phyloP scores from a whole-genome alignment of 2,329 filamentous ascomycete genomes.

The Aspergillus ochraceoroseus region DNA sequence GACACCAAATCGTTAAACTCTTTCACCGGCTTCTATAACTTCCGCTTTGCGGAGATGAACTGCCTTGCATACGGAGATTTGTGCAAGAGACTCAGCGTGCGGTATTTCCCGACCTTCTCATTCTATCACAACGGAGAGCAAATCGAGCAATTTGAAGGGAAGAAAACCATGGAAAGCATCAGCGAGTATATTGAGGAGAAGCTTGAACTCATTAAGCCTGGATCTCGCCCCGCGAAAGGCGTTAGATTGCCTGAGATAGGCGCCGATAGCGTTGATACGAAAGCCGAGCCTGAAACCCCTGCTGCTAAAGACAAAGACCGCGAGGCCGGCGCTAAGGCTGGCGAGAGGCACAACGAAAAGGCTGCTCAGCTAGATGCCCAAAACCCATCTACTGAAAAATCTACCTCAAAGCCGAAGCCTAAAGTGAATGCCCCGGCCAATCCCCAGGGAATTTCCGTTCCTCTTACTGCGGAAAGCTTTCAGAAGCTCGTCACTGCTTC shows the following conservation, averaged over 20 bases:
- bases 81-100: constrained; percentile 64
- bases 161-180: constrained; percentile 61
- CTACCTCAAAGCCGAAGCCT: constrained; percentile 45
- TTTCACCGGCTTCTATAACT: constrained; percentile 80
- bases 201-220: constrained; percentile 73
- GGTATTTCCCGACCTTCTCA: constrained; percentile 68
- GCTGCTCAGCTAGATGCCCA: constrained; percentile 25
- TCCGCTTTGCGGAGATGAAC: constrained; percentile 80
- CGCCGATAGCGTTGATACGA: constrained; percentile 49
- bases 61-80: constrained; percentile 78
- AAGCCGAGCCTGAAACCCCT: constrained; percentile 36
- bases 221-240: constrained; percentile 64
- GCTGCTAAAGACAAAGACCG: constrained; percentile 43
- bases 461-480: constrained; percentile 79
- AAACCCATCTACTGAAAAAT: constrained; percentile 30
- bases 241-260: constrained; percentile 68
- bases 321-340: constrained; percentile 37
- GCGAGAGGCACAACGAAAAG: constrained; percentile 43
- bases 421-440: constrained; percentile 61
- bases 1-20: constrained; percentile 54
- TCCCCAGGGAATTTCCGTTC: constrained; percentile 65
- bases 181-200: constrained; percentile 68
- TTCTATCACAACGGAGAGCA: constrained; percentile 75
- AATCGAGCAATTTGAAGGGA: constrained; percentile 60
- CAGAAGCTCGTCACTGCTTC: constrained; percentile 79